Evolutionary conservation across 2,329 filamentous ascomycete species (phyloP).

Genomic region (Colletotrichum paranaense): DNA sequence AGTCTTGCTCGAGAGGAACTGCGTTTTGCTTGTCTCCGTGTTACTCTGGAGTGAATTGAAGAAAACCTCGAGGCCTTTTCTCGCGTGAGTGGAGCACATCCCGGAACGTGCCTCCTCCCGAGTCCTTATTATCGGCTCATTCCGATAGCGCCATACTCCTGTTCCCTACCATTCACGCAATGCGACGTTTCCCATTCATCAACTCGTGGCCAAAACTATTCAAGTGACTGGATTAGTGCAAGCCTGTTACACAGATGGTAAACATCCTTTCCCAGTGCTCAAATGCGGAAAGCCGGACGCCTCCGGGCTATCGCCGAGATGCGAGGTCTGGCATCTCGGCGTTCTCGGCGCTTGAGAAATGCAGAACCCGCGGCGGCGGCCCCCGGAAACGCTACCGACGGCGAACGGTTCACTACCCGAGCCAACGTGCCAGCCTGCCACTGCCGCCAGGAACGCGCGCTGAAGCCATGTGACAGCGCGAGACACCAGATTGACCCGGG

Average conservation of each 20-base stretch:
- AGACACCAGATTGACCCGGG: not conserved
- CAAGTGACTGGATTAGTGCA: not conserved
- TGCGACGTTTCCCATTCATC: not conserved
- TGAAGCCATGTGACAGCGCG: slow-evolving; percentile 25
- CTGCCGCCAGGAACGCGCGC: not conserved
- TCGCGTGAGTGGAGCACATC: not conserved
- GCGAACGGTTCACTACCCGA: slow-evolving; percentile 13
- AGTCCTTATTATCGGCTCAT: not conserved
- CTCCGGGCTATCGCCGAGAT: slow-evolving; percentile 34
- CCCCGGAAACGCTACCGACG: slow-evolving; percentile 7
- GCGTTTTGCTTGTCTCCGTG: not conserved
- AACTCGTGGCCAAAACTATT: not conserved
- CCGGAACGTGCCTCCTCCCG: not conserved
- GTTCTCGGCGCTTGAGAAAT: slow-evolving; percentile 9
- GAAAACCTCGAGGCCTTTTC: too few relatives aligned
- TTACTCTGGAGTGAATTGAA: too few relatives aligned
- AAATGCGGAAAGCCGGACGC: slow-evolving; percentile 8
- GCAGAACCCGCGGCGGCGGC: not conserved
- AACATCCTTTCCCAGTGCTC: too few relatives aligned
- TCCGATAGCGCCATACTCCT: not conserved
- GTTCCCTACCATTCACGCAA: not conserved
- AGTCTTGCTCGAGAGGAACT: not conserved
- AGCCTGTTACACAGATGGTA: not conserved
- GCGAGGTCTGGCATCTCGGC: slow-evolving; percentile 14
- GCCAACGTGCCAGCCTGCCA: not conserved